These are phyloP conservation scores for Diversispora eburnea DNA, from an alignment of 192 early-diverging fungal genomes.

Conservation along the genomic window DNA sequence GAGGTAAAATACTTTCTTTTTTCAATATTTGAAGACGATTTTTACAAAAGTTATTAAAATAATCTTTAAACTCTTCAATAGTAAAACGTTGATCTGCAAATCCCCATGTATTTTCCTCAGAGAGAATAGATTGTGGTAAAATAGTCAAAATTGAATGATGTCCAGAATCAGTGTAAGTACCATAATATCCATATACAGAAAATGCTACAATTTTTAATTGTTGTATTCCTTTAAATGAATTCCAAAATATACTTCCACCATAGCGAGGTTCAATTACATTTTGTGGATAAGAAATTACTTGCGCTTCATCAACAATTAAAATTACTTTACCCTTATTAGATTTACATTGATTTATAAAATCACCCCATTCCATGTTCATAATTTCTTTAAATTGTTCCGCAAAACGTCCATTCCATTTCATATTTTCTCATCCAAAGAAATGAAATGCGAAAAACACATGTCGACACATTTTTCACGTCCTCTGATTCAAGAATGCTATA, in stretches of 20 bases:
- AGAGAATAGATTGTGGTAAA: not conserved
- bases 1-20: constrained; percentile 1
- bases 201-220: not conserved
- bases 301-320: constrained; percentile 22
- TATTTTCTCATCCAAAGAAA: not conserved
- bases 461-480: not conserved
- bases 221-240: too few relatives aligned
- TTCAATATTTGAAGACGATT: constrained; percentile 11
- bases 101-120: not conserved
- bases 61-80: constrained; percentile 15
- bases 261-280: constrained; percentile 2
- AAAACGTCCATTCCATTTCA: constrained; percentile 10
- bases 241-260: not conserved
- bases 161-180: not conserved
- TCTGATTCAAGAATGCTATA: constrained; percentile 9
- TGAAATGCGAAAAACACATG: constrained; percentile 18
- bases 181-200: constrained; percentile 2
- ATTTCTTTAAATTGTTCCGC: constrained; percentile 3
- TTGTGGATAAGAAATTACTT: constrained; percentile 13
- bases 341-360: not conserved
- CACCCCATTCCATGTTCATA: constrained; percentile 14
- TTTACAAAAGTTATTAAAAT: constrained; percentile 16
- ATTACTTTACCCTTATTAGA: not conserved
- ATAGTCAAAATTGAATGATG: constrained; percentile 11
- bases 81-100: not conserved